These are phyloP conservation scores for Chlamydomonas reinhardtii DNA, from an alignment of 163 green algal species.

Conservation along the genomic window DNA sequence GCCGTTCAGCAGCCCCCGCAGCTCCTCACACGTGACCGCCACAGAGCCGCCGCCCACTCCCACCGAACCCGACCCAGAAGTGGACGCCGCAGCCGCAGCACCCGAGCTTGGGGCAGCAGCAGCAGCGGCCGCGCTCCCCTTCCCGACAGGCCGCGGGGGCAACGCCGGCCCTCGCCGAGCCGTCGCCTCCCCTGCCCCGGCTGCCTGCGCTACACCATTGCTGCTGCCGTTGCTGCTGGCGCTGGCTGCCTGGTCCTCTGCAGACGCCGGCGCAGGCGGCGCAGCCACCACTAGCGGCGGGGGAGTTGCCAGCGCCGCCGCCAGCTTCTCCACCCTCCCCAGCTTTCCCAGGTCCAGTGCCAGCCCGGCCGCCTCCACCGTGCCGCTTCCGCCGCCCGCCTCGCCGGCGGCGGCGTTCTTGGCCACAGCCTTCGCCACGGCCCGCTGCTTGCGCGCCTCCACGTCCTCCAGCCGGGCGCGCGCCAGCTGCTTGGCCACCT, in stretches of 20 bases:
- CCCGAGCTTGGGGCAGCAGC: background rate
- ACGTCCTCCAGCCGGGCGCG: slow-evolving; percentile 32
- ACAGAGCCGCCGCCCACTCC: background rate
- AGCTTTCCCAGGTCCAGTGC: slow-evolving; percentile 54
- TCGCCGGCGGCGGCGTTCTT: background rate
- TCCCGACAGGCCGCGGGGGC: background rate
- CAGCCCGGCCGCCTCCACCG: slow-evolving; percentile 1
- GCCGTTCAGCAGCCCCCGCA: slow-evolving; percentile 45
- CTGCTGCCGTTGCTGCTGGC: background rate
- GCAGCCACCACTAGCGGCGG: too few relatives aligned
- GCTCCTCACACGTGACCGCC: background rate
- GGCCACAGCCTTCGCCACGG: slow-evolving; percentile 30
- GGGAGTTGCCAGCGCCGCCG: slow-evolving; percentile 18
- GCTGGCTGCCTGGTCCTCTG: background rate
- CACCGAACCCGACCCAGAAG: too few relatives aligned
- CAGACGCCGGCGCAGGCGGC: background rate
- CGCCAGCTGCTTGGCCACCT: slow-evolving; percentile 38
- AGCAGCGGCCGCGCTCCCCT: background rate
- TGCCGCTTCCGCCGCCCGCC: background rate
- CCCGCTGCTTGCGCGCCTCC: slow-evolving; percentile 44
- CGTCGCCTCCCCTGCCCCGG: background rate
- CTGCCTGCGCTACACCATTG: background rate
- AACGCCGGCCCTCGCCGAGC: slow-evolving; percentile 3
- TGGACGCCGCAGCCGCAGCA: background rate
- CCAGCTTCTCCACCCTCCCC: slow-evolving; percentile 58